A percentile compares a stretch with the other conserved stretches of the same genome.
phyloP scores from a whole-genome alignment of 352 stramenopile genomes.

The Phytopythium mirpurense region DNA sequence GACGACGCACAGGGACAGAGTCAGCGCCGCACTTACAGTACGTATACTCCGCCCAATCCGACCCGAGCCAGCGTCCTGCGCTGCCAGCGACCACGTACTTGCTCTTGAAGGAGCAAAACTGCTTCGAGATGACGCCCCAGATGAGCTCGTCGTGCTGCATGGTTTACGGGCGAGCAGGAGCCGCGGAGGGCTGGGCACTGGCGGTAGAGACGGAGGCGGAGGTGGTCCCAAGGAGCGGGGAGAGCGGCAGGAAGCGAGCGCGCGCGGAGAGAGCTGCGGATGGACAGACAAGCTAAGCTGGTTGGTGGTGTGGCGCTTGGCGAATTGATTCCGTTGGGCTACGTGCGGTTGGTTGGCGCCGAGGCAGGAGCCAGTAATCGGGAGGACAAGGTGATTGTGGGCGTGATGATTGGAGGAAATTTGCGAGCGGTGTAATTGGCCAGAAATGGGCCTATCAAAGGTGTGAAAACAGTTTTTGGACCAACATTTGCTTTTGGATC shows the following conservation, averaged over 20 bases:
- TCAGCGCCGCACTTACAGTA: slow-evolving; percentile 3
- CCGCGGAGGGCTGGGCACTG: neutral
- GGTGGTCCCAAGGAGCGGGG: neutral
- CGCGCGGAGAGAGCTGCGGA: too few species aligned
- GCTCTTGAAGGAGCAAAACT: slow-evolving; percentile 99
- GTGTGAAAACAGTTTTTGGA: too few species aligned
- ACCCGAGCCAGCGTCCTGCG: neutral
- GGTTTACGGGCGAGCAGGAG: slow-evolving; percentile 6
- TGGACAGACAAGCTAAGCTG: neutral
- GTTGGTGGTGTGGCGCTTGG: slow-evolving; percentile 5
- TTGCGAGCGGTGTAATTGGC: neutral
- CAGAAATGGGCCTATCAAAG: too few species aligned
- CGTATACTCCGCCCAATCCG: too few species aligned
- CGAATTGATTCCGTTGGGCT: neutral
- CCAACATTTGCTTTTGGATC: too few species aligned
- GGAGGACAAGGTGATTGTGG: neutral
- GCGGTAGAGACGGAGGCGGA: neutral
- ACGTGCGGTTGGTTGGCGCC: neutral
- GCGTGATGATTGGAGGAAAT: slow-evolving; percentile 1
- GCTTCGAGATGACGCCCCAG: slow-evolving; percentile 98
- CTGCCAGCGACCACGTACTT: too few species aligned
- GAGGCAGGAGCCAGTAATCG: neutral
- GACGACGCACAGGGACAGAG: neutral
- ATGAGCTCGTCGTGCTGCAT: slow-evolving; percentile 99
- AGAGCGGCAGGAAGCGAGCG: too few species aligned